Conservation (phyloP, 2,329 filamentous ascomycete species). For the Penicillium occitanis region DNA sequence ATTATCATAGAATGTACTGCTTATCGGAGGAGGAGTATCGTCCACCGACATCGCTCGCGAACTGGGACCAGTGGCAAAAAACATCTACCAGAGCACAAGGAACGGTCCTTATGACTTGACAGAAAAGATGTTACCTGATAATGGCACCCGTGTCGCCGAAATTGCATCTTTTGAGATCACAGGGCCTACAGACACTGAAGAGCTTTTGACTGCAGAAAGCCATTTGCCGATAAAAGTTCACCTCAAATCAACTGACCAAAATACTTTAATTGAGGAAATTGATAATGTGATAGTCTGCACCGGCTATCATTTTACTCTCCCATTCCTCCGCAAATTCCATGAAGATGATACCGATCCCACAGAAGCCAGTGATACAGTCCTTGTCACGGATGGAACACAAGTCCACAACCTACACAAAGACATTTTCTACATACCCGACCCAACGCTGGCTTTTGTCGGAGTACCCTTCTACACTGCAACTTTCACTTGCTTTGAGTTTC, state of each 20-base stretch:
- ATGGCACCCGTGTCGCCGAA: slow-evolving; percentile 54
- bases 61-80: slow-evolving; percentile 46
- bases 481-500: slow-evolving; percentile 69
- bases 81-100: slow-evolving; percentile 58
- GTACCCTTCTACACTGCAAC: slow-evolving; percentile 64
- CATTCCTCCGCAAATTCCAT: slow-evolving; percentile 59
- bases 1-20: slow-evolving; percentile 51
- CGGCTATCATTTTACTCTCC: slow-evolving; percentile 67
- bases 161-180: slow-evolving; percentile 49
- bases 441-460: slow-evolving; percentile 64
- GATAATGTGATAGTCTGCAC: slow-evolving; percentile 65
- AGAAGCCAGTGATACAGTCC: slow-evolving; percentile 52
- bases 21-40: slow-evolving; percentile 58
- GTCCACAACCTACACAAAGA: slow-evolving; percentile 69
- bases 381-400: slow-evolving; percentile 65
- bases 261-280: slow-evolving; percentile 53
- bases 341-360: slow-evolving; percentile 45
- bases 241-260: slow-evolving; percentile 52
- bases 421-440: slow-evolving; percentile 69
- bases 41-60: slow-evolving; percentile 57
- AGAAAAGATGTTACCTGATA: slow-evolving; percentile 53
- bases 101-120: slow-evolving; percentile 62
- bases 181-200: background rate
- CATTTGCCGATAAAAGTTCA: slow-evolving; percentile 53
- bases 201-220: background rate